Base-by-base conservation (phyloP, 2,329 filamentous ascomycete genomes). In the Pseudogymnoascus sp. region DNA sequence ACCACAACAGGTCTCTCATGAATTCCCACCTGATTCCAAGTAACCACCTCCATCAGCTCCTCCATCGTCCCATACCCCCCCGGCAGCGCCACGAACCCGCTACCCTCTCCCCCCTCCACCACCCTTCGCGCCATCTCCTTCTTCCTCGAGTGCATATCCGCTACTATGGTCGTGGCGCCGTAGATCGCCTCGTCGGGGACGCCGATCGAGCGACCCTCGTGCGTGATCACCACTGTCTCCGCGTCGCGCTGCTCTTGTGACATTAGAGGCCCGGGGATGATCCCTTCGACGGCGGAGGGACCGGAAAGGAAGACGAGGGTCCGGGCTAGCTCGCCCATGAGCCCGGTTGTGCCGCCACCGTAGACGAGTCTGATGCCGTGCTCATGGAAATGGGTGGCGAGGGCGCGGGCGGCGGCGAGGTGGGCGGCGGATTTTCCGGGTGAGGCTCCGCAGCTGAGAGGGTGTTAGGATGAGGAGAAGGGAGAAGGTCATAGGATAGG, bases 1-100 rank as follows among this genome's bases (percentile, higher is more conserved):
- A 96, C 78, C 63, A 93, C 86, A 60, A 97, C 87, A 9, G 88
- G 89, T 62, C 82, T 81, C 69, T 80, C 81, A 76, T 97, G 93
- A 67, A 97, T 97, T 1, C 93, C 93, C 62, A 97, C 78, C 79
- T 96, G 93, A 76, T 96, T 96, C 91, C 93, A 97, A 23, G 90
- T 93, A 42, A 85, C 86, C 3, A 89, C 85, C 78, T 93, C 90
- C 74, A 96, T 91, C 73, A 97, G 83, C 81, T 97, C 93, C 78
- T 97, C 93, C 75, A 96, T 83, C 5, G 93, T 97, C 35, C 93
- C 93, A 74, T 92, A 97, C 1, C 93, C 93, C 59, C 93, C 92
- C 63, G 84, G 86, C 65, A 97, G 78, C 37, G 91, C 91, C 44
- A 97, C 86, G 77, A 97, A 97, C 33, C 92, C 92, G 64, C 87